Conservation (phyloP, 176 grass and related monocot species). For the Phoenix dactylifera region DNA sequence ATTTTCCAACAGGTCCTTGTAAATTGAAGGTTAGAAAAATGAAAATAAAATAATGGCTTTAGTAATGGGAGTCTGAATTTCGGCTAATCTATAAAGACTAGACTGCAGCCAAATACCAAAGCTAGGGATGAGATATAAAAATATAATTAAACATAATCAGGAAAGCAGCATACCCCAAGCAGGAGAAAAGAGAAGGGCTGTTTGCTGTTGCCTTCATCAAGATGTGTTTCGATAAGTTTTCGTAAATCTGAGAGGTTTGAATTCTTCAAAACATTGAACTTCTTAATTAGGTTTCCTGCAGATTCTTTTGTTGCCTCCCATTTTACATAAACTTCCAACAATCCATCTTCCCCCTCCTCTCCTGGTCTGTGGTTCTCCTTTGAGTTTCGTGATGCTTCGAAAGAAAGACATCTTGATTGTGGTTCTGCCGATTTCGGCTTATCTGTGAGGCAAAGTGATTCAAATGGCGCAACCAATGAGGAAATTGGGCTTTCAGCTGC, state of each 20-base stretch:
- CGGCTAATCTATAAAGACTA: not conserved
- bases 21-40: too few relatives aligned
- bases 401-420: conserved; percentile 9
- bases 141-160: not conserved
- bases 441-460: conserved; percentile 20
- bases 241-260: conserved; percentile 54
- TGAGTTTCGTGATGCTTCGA: conserved; percentile 14
- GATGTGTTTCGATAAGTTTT: conserved; percentile 46
- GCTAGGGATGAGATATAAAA: not conserved
- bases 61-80: too few relatives aligned
- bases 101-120: not conserved
- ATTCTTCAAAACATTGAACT: conserved; percentile 41
- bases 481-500: conserved; percentile 37
- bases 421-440: conserved; percentile 12
- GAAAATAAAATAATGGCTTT: too few relatives aligned
- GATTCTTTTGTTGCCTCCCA: conserved; percentile 60
- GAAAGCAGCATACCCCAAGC: conserved; percentile 50
- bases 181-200: conserved; percentile 77
- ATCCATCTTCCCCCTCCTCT: conserved; percentile 17
- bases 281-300: conserved; percentile 50
- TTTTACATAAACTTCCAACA: conserved; percentile 82
- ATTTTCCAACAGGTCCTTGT: too few relatives aligned
- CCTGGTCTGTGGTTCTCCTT: conserved; percentile 25
- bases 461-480: conserved; percentile 29
- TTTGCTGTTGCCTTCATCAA: conserved; percentile 48